These are phyloP conservation scores for Diplotaxis tenuifolia DNA, from an alignment of 345 rosid genomes.

Conservation along the genomic window DNA sequence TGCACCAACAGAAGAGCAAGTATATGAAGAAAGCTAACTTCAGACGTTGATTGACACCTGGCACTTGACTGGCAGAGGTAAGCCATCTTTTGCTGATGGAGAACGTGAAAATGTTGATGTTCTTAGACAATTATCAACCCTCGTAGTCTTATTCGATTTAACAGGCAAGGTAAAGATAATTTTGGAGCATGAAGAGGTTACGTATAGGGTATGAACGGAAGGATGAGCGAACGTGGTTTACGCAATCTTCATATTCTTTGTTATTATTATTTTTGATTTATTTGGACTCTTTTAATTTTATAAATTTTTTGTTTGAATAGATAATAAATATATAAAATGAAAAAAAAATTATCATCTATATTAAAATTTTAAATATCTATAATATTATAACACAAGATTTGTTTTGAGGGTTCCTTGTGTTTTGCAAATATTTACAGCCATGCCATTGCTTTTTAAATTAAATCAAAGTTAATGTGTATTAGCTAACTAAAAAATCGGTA, in stretches of 20 bases:
- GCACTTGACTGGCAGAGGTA: slow-evolving; percentile 99
- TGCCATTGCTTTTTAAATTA: no score
- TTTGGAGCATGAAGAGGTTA: slow-evolving; percentile 93
- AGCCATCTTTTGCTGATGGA: slow-evolving; percentile 27
- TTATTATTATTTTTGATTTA: no score
- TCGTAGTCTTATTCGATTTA: slow-evolving; percentile 20
- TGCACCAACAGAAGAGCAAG: slow-evolving; percentile 61
- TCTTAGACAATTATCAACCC: neutral
- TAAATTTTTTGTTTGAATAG: no score
- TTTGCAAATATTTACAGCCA: no score
- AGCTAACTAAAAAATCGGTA: no score
- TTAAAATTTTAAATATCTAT: no score
- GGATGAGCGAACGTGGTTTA: slow-evolving; percentile 95
- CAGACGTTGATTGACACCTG: slow-evolving; percentile 84
- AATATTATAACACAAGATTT: no score
- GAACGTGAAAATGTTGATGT: neutral
- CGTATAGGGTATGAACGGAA: slow-evolving; percentile 86
- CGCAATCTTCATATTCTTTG: slow-evolving; percentile 44
- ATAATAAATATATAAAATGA: no score
- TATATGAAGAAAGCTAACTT: slow-evolving; percentile 92
- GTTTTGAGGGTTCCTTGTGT: no score
- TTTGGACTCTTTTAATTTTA: no score
- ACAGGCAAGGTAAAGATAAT: slow-evolving; percentile 82
- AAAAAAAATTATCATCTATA: no score
- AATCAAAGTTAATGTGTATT: no score